These are phyloP conservation scores for Agrostemma githago DNA, from an alignment of 148 eudicot genomes.

Conservation along the genomic window DNA sequence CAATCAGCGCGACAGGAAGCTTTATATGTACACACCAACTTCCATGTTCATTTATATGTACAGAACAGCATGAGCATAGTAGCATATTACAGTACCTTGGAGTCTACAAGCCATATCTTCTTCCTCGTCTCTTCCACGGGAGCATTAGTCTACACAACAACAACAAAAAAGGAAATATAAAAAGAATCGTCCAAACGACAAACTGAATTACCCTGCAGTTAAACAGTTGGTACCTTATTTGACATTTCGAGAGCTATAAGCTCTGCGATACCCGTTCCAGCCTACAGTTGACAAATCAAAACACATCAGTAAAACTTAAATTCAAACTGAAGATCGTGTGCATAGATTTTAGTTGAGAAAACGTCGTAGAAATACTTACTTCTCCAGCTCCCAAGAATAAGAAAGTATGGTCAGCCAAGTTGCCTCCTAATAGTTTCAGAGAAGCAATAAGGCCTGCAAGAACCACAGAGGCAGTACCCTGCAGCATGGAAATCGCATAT, in stretches of 20 bases:
- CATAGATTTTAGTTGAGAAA: neutral
- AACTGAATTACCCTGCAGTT: neutral
- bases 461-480: conserved; percentile 97
- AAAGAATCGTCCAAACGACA: neutral
- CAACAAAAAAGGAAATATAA: neutral
- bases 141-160: conserved; percentile 42
- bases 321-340: neutral
- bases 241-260: conserved; percentile 89
- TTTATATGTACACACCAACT: neutral
- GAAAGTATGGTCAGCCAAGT: conserved; percentile 77
- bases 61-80: neutral
- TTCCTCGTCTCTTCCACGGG: conserved; percentile 73
- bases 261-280: conserved; percentile 95
- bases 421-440: conserved; percentile 59
- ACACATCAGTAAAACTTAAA: conserved; percentile 7
- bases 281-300: conserved; percentile 41
- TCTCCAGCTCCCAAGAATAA: conserved; percentile 95
- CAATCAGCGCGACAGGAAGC: conserved; percentile 1
- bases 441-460: conserved; percentile 77
- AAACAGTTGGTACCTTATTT: conserved; percentile 44
- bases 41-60: neutral
- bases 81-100: conserved; percentile 44
- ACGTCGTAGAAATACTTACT: conserved; percentile 33
- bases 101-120: conserved; percentile 95
- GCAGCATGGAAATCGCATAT: conserved; percentile 18